These are phyloP conservation scores for Vachellia pachyceras DNA, from an alignment of 306 rosid species.

Conservation along the genomic window DNA sequence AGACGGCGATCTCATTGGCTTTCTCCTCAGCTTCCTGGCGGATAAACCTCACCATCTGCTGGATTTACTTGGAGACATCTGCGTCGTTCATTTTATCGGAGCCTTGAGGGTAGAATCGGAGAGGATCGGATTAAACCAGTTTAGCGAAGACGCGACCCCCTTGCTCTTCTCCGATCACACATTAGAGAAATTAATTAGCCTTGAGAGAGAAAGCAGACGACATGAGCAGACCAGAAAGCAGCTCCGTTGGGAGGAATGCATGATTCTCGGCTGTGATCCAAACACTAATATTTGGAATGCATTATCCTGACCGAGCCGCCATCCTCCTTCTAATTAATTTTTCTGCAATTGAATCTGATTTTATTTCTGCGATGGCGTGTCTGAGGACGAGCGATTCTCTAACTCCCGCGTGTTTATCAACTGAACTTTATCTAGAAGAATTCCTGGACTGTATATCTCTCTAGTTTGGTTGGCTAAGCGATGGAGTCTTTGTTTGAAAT, in stretches of 20 bases:
- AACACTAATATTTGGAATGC: too few relatives aligned
- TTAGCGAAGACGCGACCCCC: slow-evolving; percentile 18
- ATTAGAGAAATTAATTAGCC: background rate
- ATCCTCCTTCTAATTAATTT: too few relatives aligned
- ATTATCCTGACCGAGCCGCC: too few relatives aligned
- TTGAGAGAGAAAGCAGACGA: too few relatives aligned
- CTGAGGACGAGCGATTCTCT: background rate
- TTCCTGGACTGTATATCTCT: too few relatives aligned
- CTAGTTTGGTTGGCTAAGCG: too few relatives aligned
- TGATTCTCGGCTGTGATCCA: too few relatives aligned
- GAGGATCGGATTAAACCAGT: slow-evolving; percentile 39
- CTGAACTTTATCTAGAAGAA: background rate
- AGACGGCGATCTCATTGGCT: slow-evolving; percentile 96
- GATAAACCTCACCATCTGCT: slow-evolving; percentile 96
- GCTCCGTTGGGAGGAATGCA: too few relatives aligned
- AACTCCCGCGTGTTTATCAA: background rate
- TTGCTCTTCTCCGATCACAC: slow-evolving; percentile 28
- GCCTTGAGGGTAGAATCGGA: slow-evolving; percentile 43
- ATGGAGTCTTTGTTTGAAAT: too few relatives aligned
- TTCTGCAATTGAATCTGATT: background rate
- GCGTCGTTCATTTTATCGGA: slow-evolving; percentile 77
- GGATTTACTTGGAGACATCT: slow-evolving; percentile 97
- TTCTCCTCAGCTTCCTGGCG: slow-evolving; percentile 97
- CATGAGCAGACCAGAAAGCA: too few relatives aligned
- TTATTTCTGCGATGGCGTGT: background rate